A percentile compares a stretch with the other conserved stretches of the same genome.
These are phyloP conservation scores for Russula sp. DNA, from an alignment of 768 basidiomycete species.

Conservation along the genomic window DNA sequence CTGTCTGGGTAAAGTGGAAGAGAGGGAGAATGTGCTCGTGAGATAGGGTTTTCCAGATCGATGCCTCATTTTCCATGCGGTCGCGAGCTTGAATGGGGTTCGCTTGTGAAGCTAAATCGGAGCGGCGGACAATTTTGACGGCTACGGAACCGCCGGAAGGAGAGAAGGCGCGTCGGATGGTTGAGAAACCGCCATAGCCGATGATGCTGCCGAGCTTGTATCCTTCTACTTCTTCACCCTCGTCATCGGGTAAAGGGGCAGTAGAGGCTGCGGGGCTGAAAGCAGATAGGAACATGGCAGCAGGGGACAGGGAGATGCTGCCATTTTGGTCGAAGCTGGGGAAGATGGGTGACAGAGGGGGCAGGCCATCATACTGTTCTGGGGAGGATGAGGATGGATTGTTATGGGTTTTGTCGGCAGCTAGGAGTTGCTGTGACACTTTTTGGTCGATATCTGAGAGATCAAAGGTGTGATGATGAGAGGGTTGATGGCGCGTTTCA, in stretches of 20 bases:
- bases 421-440: slow-evolving; percentile 21
- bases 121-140: slow-evolving; percentile 74
- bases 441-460: slow-evolving; percentile 27
- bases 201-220: slow-evolving; percentile 76
- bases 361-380: slow-evolving; percentile 19
- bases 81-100: slow-evolving; percentile 49
- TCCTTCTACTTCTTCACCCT: slow-evolving; percentile 63
- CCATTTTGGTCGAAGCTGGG: slow-evolving; percentile 19
- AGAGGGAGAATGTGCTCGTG: slow-evolving; percentile 89
- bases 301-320: slow-evolving; percentile 51
- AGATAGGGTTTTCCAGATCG: slow-evolving; percentile 68
- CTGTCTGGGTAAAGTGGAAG: slow-evolving; percentile 57
- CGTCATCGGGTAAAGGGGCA: slow-evolving; percentile 53
- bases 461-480: not conserved
- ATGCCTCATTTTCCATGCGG: slow-evolving; percentile 66
- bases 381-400: slow-evolving; percentile 27
- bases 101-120: slow-evolving; percentile 52
- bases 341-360: slow-evolving; percentile 23
- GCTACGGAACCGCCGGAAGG: slow-evolving; percentile 65
- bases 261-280: slow-evolving; percentile 47
- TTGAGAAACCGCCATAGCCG: slow-evolving; percentile 79
- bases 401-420: slow-evolving; percentile 7
- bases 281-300: slow-evolving; percentile 69
- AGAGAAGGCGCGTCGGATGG: slow-evolving; percentile 66
- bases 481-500: not conserved